phyloP scores from a whole-genome alignment of 768 basidiomycete genomes.

The Trichaptum fuscoviolaceum region DNA sequence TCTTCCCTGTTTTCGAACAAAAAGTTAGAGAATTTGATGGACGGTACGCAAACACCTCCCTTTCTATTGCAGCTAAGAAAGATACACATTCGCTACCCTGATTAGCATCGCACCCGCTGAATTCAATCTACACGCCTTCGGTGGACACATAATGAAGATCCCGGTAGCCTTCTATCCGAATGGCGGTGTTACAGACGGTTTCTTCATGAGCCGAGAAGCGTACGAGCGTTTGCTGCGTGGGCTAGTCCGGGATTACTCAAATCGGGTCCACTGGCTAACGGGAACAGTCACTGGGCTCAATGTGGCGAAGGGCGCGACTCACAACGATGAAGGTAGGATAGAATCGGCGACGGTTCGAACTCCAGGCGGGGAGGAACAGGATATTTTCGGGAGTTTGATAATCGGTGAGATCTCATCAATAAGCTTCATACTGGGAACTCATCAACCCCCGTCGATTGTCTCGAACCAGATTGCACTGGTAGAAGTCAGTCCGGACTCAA shows the following conservation, averaged over 20 bases:
- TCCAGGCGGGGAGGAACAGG: slow-evolving; percentile 10
- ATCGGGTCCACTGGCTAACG: too few species aligned
- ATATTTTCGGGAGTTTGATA: slow-evolving; percentile 16
- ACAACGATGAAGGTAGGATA: too few species aligned
- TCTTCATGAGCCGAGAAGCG: background rate
- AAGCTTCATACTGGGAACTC: too few species aligned
- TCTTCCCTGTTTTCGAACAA: slow-evolving; percentile 20
- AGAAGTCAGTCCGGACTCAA: slow-evolving; percentile 20
- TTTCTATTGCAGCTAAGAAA: too few species aligned
- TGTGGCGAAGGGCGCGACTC: too few species aligned
- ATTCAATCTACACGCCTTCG: background rate
- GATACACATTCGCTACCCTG: too few species aligned
- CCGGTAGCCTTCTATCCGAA: background rate
- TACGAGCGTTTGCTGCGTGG: background rate
- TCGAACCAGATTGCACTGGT: slow-evolving; percentile 28
- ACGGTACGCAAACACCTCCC: too few species aligned
- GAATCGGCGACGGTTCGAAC: slow-evolving; percentile 16
- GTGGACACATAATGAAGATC: background rate
- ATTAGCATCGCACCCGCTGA: background rate
- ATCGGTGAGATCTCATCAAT: slow-evolving; percentile 16
- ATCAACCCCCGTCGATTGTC: too few species aligned
- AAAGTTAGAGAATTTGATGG: background rate
- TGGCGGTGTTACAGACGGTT: background rate
- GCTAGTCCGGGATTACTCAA: background rate
- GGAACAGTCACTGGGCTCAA: too few species aligned